Base-by-base conservation (phyloP, 768 basidiomycete genomes). In the Amanita pseudoporphyria region DNA sequence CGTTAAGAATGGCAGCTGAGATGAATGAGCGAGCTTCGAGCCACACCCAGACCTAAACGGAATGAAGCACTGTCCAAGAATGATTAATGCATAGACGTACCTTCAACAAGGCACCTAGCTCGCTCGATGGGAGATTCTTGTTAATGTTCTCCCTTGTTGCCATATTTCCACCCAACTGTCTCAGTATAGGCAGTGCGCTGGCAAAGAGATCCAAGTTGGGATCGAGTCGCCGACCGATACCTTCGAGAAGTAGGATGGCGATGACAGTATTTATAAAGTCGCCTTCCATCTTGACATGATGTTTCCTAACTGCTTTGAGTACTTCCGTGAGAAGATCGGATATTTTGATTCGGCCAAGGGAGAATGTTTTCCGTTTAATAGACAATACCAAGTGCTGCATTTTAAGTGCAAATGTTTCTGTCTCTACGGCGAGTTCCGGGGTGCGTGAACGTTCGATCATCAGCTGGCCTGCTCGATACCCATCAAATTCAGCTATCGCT, bases 211-310 rank as follows among this genome's bases (percentile, higher is more conserved):
- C 96, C 65, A 98, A 67, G 10, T 75, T 73, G 1, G 96, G 94
- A 66, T 99, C 93, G 54, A 99, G 64, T 68, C 87, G 92, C 52
- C 95, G 71, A 18, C 96, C 96, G 56, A 99, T 97, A 1, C 96
- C 96, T 66, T 99, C 96, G 47, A 99, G 70, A 35, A 99, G 64
- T 47, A 99, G 67, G 49, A 97, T 91, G 9, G 88, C 89, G 52
- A 99, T 86, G 52, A 99, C 92, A 0, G 96, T 98, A 66, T 99
- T 99, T 61, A 98, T 83, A 62, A 99, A 99, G 64, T 98, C 96
- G 12, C 85, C 92, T 68, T 99, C 95, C 83, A 99, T 88, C 71
- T 91, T 97, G 55, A 98, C 96, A 61, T 96, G 95, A 64, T 97
- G 94, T 55, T 78, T 73, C 51, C 93, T 72, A 3, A 99, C 94